Evolutionary conservation across 495 filamentous ascomycete species (phyloP).

Genomic region (Hyaloscypha variabilis): DNA sequence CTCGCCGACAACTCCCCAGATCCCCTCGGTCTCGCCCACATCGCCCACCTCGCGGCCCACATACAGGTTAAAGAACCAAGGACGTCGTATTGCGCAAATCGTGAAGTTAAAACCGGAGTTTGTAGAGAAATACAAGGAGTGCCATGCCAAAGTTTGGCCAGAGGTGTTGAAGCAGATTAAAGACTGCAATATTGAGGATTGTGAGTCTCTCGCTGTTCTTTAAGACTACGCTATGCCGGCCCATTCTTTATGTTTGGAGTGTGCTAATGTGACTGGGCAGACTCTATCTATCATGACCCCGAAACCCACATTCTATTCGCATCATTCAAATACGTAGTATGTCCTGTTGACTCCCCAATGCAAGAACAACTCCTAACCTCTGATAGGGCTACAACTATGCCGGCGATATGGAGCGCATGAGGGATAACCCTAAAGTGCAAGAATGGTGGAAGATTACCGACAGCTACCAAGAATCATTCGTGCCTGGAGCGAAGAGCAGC

Average conservation of each 20-base stretch:
- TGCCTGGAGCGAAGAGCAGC: slow-evolving; percentile 64
- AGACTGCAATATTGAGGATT: slow-evolving; percentile 72
- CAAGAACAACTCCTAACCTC: not conserved
- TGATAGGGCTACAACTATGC: slow-evolving; percentile 60
- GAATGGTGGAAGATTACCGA: slow-evolving; percentile 85
- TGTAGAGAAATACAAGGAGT: slow-evolving; percentile 68
- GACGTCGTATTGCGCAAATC: slow-evolving; percentile 65
- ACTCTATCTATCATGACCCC: slow-evolving; percentile 73
- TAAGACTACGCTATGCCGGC: not conserved
- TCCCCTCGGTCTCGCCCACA: slow-evolving; percentile 3
- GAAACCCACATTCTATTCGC: slow-evolving; percentile 66
- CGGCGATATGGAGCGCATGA: slow-evolving; percentile 73
- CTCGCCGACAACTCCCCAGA: slow-evolving; percentile 21
- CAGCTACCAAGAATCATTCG: slow-evolving; percentile 64
- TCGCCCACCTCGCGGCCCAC: slow-evolving; percentile 3
- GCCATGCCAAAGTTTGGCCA: slow-evolving; percentile 73
- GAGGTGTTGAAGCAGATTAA: slow-evolving; percentile 73
- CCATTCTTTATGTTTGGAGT: no score
- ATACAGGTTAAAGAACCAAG: slow-evolving; percentile 39
- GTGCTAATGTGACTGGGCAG: slow-evolving; percentile 37
- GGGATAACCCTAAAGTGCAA: slow-evolving; percentile 65
- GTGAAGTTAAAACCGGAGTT: slow-evolving; percentile 69
- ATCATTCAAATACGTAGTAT: slow-evolving; percentile 67
- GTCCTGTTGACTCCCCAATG: not conserved
- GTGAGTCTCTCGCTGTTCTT: slow-evolving; percentile 41